Base-by-base conservation (phyloP, 2,329 filamentous ascomycete genomes). In the Lachnellula suecica region DNA sequence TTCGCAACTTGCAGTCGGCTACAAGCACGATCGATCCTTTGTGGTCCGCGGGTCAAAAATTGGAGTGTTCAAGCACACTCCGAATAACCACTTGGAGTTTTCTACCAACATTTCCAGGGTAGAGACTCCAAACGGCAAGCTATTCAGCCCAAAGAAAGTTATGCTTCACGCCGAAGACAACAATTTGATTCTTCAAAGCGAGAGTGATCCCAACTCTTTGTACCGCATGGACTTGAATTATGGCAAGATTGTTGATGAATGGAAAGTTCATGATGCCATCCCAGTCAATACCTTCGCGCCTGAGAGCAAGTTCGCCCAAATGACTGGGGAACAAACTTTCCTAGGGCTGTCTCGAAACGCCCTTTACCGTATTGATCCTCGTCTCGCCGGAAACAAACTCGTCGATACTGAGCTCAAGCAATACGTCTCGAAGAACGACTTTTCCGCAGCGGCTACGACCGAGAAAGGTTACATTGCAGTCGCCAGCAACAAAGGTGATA, bases 161-260 rank as follows among this genome's bases (percentile, higher is more conserved):
- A 69, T 69, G 67, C 56, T 69, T 38, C 67, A 69, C 48, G 60
- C 63, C 4, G 66, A 69, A 44, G 67, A 69, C 50, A 67, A 61
- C 9, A 68, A 64, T 41, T 62, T 69, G 65, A 66, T 69, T 52
- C 52, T 69, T 9, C 67, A 69, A 48, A 65, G 66, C 34, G 66
- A 65, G 17, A 50, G 85, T 47, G 88, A 97, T 59, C 90, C 93
- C 1, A 93, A 96, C 74, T 91, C 90, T 47, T 80, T 99, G 1
- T 99, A 92, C 70, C 89, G 90, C 42, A 97, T 99, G 94, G 94
- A 99, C 72, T 79, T 99, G 41, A 93, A 99, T 70, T 95, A 95
- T 63, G 94, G 94, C 61, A 97, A 97, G 74, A 89, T 99, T 31
- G 91, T 97, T 2, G 94, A 99, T 66, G 94, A 99, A 71, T 99